Conservation (phyloP, 192 early-diverging fungal species). For the Dimargaris cristalligena region DNA sequence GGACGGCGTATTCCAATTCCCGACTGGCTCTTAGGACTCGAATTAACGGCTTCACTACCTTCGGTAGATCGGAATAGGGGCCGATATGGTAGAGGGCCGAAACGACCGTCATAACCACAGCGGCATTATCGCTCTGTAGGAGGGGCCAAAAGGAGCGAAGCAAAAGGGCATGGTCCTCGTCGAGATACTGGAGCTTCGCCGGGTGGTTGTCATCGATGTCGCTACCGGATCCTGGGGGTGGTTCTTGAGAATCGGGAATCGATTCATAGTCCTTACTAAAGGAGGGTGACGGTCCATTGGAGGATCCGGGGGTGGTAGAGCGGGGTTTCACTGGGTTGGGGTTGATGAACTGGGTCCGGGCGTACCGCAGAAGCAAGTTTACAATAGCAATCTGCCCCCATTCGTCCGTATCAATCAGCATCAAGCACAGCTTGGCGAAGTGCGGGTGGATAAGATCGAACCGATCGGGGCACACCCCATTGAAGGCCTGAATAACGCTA, state of each 20-base stretch:
- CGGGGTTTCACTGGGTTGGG: constrained; percentile 7
- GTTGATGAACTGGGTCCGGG: constrained; percentile 31
- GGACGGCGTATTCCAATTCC: constrained; percentile 64
- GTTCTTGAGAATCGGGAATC: no score
- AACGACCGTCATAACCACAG: constrained; percentile 53
- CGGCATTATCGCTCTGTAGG: constrained; percentile 70
- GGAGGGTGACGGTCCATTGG: not conserved
- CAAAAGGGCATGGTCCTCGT: constrained; percentile 67
- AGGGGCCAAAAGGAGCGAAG: constrained; percentile 49
- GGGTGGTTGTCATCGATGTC: not conserved
- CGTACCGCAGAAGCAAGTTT: constrained; percentile 64
- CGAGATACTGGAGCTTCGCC: constrained; percentile 21
- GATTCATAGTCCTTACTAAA: not conserved
- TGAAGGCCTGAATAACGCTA: constrained; percentile 67
- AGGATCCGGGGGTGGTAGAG: not conserved
- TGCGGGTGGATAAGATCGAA: constrained; percentile 76
- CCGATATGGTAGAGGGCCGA: constrained; percentile 52
- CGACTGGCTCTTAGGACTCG: constrained; percentile 49
- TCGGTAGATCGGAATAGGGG: constrained; percentile 31
- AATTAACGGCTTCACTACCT: constrained; percentile 52
- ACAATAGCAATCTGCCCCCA: constrained; percentile 89
- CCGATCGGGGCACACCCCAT: constrained; percentile 68
- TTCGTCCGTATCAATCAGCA: constrained; percentile 82
- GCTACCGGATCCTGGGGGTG: no score
- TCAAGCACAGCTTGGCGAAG: constrained; percentile 70